phyloP scores from a whole-genome alignment of 305 asterid genomes.

The Rubia peregrina region DNA sequence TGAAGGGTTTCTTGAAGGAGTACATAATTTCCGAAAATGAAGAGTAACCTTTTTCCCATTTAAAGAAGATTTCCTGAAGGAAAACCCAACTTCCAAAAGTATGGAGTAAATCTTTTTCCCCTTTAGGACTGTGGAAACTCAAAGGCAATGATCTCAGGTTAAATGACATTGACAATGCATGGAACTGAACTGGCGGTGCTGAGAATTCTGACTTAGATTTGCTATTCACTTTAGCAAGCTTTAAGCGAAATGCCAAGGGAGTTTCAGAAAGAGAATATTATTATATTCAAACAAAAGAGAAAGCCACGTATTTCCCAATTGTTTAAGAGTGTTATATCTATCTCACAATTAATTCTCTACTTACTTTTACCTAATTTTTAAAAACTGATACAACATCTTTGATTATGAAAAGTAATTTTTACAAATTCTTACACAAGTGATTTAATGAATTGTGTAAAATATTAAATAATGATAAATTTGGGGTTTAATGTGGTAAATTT shows the following conservation, averaged over 20 bases:
- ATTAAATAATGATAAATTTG: too few species aligned
- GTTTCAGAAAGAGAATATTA: not conserved
- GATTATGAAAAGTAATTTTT: too few species aligned
- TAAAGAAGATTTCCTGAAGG: slow-evolving; percentile 44
- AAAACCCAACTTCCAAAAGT: slow-evolving; percentile 38
- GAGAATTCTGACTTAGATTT: slow-evolving; percentile 49
- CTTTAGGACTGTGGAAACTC: slow-evolving; percentile 13
- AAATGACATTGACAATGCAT: slow-evolving; percentile 45
- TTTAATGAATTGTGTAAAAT: too few species aligned
- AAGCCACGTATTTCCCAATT: slow-evolving; percentile 10
- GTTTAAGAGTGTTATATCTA: too few species aligned
- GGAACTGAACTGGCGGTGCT: slow-evolving; percentile 22
- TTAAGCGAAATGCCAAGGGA: slow-evolving; percentile 37
- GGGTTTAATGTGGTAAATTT: too few species aligned
- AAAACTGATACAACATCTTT: too few species aligned
- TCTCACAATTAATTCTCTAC: too few species aligned
- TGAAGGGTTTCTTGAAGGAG: slow-evolving; percentile 41
- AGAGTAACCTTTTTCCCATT: slow-evolving; percentile 26
- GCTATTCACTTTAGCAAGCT: slow-evolving; percentile 33
- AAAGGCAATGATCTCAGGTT: slow-evolving; percentile 32
- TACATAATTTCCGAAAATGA: slow-evolving; percentile 41
- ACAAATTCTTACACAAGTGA: too few species aligned
- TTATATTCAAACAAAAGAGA: slow-evolving; percentile 50
- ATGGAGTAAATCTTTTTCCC: slow-evolving; percentile 34
- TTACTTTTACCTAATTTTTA: too few species aligned